Base-by-base conservation (phyloP, 768 basidiomycete genomes). In the Collybia nuda region DNA sequence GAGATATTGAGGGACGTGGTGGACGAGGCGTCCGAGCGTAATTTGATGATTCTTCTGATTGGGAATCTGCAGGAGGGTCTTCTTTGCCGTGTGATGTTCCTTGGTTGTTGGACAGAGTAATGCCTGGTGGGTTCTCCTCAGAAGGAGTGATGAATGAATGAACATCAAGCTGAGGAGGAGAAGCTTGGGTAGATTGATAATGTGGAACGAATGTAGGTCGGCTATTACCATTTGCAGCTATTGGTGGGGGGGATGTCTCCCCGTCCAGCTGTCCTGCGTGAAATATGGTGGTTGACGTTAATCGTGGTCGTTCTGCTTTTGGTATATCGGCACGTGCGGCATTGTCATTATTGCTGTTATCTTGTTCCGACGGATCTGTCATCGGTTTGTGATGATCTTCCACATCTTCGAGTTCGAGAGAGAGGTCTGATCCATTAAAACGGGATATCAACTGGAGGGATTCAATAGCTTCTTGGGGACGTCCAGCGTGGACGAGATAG, bases 401-500 rank as follows among this genome's bases (percentile, higher is more conserved):
- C 14, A 96, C 90, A 51, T 97, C 93, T 17, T 79, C 79, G 8
- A 90, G 66, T 24, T 80, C 82, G 24, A 94, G 76, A 3, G 74
- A 67, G 0, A 94, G 67, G 46, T 84, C 73, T 14, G 84, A 81
- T 2, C 90, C 92, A 65, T 98, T 98, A 70, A 89, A 93, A 26
- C 77, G 78, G 2, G 90, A 90, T 39, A 99, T 98, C 56, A 90
- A 70, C 56, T 87, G 85, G 0, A 99, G 77, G 0, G 86, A 85
- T 56, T 89, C 81, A 29, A 96, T 68, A 0, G 95, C 96, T 57
- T 97, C 94, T 29, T 84, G 79, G 28, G 82, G 85, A 39, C 93
- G 80, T 14, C 93, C 93, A 0, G 90, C 86, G 40, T 93, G 87
- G 4, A 96, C 93, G 51, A 99, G 86, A 63, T 86, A 98, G 19